Percentiles rank a stretch among this genome's conserved stretches.
These are phyloP conservation scores for Cercospora citrullina DNA, from an alignment of 2,329 filamentous ascomycete genomes.

Conservation along the genomic window DNA sequence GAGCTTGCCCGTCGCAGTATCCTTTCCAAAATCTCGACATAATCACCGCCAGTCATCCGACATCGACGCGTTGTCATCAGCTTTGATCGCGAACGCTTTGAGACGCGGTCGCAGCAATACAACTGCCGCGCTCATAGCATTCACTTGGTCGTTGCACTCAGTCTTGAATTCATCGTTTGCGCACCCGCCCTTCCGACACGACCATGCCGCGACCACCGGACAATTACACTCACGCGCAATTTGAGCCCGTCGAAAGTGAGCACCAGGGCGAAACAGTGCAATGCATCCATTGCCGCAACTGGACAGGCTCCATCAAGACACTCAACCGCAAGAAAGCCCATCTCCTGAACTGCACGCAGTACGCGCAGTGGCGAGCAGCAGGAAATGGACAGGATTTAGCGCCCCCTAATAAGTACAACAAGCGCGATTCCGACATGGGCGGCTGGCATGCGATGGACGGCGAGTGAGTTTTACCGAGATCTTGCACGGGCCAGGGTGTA, in stretches of 20 bases:
- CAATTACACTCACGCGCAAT: constrained; percentile 34
- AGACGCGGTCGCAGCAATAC: neutral
- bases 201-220: constrained; percentile 32
- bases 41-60: constrained; percentile 8
- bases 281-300: constrained; percentile 37
- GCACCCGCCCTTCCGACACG: neutral
- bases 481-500: constrained; percentile 3
- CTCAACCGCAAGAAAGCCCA: constrained; percentile 39
- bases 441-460: constrained; percentile 25
- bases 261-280: constrained; percentile 34
- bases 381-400: constrained; percentile 39
- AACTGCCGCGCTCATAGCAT: neutral
- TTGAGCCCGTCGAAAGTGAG: constrained; percentile 30
- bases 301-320: constrained; percentile 37
- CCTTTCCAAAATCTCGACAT: constrained; percentile 7
- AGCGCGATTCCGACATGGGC: constrained; percentile 29
- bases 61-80: neutral
- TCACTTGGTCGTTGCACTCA: neutral
- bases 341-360: constrained; percentile 34
- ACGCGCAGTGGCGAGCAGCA: constrained; percentile 34
- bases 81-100: neutral
- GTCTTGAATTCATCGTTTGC: neutral
- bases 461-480: constrained; percentile 27
- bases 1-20: neutral
- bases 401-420: constrained; percentile 37